These are phyloP conservation scores for Craterostigma plantagineum DNA, from an alignment of 257 asterid species.

Conservation along the genomic window DNA sequence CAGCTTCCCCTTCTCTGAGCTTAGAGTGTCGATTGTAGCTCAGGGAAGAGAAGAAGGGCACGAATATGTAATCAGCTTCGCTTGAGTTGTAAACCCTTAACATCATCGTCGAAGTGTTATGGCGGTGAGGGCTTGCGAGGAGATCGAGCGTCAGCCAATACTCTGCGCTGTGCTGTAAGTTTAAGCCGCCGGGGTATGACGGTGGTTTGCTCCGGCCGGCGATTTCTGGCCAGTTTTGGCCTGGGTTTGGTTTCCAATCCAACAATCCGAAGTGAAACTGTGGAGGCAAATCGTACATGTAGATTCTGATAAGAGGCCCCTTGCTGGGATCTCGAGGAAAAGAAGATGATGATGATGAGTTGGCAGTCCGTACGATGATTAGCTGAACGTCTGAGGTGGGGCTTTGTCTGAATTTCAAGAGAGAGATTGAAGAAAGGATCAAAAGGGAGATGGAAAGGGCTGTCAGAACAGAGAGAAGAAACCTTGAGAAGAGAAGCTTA, in stretches of 20 bases:
- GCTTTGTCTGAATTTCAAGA: too few species aligned
- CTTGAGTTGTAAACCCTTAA: conserved; percentile 27
- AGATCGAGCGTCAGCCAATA: conserved; percentile 54
- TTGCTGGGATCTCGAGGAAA: too few species aligned
- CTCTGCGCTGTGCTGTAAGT: conserved; percentile 44
- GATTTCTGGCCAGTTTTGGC: conserved; percentile 31
- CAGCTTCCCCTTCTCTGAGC: conserved; percentile 11
- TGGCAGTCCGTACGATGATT: too few species aligned
- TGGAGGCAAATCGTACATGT: conserved; percentile 45
- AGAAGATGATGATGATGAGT: too few species aligned
- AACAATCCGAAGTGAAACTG: conserved; percentile 44
- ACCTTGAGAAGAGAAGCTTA: too few species aligned
- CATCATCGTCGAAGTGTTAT: too few species aligned
- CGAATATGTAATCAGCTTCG: conserved; percentile 39
- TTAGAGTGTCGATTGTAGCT: conserved; percentile 45
- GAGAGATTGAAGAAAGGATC: too few species aligned
- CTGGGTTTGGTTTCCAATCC: conserved; percentile 19
- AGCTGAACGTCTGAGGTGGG: too few species aligned
- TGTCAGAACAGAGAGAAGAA: too few species aligned
- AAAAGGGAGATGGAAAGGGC: too few species aligned
- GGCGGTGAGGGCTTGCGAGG: conserved; percentile 25
- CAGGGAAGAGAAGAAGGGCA: conserved; percentile 43
- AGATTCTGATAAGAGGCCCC: conserved; percentile 27
- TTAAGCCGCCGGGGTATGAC: conserved; percentile 43
- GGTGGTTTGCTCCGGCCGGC: conserved; percentile 17